Evolutionary conservation across 495 filamentous ascomycete genomes (phyloP), one percentile per base, ranked within the genome.

Genomic region (Sordaria brevicollis): DNA sequence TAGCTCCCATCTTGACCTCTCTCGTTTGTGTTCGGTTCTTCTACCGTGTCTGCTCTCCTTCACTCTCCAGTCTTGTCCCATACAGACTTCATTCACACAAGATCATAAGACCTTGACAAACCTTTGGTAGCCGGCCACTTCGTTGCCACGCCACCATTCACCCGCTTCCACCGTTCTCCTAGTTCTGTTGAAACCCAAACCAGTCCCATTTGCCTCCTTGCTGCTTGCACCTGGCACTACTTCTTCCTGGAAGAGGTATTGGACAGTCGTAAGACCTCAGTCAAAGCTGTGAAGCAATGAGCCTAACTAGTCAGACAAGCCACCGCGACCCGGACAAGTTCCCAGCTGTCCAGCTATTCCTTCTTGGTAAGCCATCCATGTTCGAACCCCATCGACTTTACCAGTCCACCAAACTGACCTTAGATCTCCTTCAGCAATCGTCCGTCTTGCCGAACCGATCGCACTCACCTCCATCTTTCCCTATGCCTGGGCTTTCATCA

Each of bases 391-490:
- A 81, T 78, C 90, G 93, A 57, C 86, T 96, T 71, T 91, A 91
- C 37, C 92, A 96, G 81, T 93, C 92, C 6, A 92, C 96, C 69
- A 92, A 92, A 49, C 86, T 96, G 71, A 94, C 92, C 3, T 93
- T 90, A 4, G 6, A 33, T 67, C 67, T 13, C 21, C 29, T 49
- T 9, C 69, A 80, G 78, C 78, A 33, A 78, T 83, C 77, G 81
- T 82, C 79, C 90, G 93, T 66, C 86, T 96, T 71, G 91, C 93
- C 41, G 93, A 97, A 80, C 93, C 93, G 7, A 92, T 97, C 70
- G 92, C 93, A 54, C 86, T 96, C 71, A 94, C 92, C 3, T 93
- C 91, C 76, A 92, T 94, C 80, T 91, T 93, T 70, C 92, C 92
- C 17, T 97, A 96, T 80, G 91, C 93, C 69, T 96, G 90, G 89